A percentile compares a stretch with the other conserved stretches of the same genome.
phyloP scores from a whole-genome alignment of 2,329 filamentous ascomycete species.

The Alternaria incomplexa region DNA sequence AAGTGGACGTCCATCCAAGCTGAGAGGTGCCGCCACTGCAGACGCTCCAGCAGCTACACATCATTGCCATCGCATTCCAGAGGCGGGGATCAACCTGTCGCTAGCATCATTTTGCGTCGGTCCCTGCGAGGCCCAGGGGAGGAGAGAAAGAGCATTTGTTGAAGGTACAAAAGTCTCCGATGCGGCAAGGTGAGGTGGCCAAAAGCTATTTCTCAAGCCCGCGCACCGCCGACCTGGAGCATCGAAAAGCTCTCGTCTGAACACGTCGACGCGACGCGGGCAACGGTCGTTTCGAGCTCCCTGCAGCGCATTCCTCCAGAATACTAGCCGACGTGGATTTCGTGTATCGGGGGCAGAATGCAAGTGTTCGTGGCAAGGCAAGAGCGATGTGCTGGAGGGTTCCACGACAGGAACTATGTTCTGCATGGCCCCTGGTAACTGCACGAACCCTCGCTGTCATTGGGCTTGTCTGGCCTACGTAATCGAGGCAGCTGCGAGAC shows the following conservation, averaged over 20 bases:
- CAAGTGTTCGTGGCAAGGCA: slow-evolving; percentile 18
- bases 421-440: slow-evolving; percentile 12
- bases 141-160: slow-evolving; percentile 36
- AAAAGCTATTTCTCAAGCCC: slow-evolving; percentile 31
- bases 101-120: slow-evolving; percentile 25
- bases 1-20: slow-evolving; percentile 36
- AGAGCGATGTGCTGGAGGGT: slow-evolving; percentile 17
- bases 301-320: slow-evolving; percentile 33
- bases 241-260: slow-evolving; percentile 19
- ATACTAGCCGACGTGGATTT: slow-evolving; percentile 33
- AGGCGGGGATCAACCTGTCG: slow-evolving; percentile 27
- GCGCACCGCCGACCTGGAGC: slow-evolving; percentile 32
- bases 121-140: slow-evolving; percentile 27
- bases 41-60: slow-evolving; percentile 29
- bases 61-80: slow-evolving; percentile 25
- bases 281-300: slow-evolving; percentile 26
- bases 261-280: slow-evolving; percentile 24
- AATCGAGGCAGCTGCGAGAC: slow-evolving; percentile 5
- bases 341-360: slow-evolving; percentile 31
- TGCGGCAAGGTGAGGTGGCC: slow-evolving; percentile 32
- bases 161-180: slow-evolving; percentile 26
- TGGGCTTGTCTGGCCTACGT: slow-evolving; percentile 9
- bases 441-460: slow-evolving; percentile 9
- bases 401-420: slow-evolving; percentile 13
- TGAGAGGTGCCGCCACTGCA: slow-evolving; percentile 37